phyloP scores from a whole-genome alignment of 139 green algal genomes.

The Choricystis sp. region DNA sequence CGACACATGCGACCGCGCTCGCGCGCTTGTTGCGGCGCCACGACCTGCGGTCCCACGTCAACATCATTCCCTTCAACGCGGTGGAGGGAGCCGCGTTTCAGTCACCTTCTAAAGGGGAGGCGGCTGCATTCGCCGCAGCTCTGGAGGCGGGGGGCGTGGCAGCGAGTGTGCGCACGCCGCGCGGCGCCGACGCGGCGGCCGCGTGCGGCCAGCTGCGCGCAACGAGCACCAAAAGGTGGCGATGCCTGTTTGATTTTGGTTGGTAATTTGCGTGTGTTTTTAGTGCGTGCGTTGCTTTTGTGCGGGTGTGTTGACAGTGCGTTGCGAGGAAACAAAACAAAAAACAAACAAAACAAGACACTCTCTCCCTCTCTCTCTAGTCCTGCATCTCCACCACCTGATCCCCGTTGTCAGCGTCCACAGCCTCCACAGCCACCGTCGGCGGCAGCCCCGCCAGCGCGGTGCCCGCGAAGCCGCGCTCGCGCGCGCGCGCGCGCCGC shows the following conservation, averaged over 20 bases:
- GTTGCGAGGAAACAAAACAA: no score
- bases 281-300: no score
- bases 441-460: neutral
- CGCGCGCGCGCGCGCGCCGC: no score
- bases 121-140: conserved; percentile 32
- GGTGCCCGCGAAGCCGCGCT: neutral
- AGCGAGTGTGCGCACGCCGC: conserved; percentile 43
- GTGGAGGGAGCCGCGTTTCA: conserved; percentile 71
- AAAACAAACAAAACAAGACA: neutral
- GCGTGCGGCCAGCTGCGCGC: conserved; percentile 91
- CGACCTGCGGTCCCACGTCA: conserved; percentile 65
- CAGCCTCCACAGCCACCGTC: neutral
- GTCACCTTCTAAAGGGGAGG: conserved; percentile 31
- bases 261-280: no score
- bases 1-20: conserved; percentile 57
- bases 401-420: no score
- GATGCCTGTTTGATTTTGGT: conserved; percentile 14
- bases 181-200: conserved; percentile 77
- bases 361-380: no score
- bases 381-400: no score
- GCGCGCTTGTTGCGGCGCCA: conserved; percentile 42
- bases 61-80: conserved; percentile 92
- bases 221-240: conserved; percentile 81
- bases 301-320: no score
- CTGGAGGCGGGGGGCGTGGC: conserved; percentile 45